Evolutionary conservation across 495 filamentous ascomycete species (phyloP), one percentile per base, ranked within the genome.

Genomic region (Bombardia bombarda): DNA sequence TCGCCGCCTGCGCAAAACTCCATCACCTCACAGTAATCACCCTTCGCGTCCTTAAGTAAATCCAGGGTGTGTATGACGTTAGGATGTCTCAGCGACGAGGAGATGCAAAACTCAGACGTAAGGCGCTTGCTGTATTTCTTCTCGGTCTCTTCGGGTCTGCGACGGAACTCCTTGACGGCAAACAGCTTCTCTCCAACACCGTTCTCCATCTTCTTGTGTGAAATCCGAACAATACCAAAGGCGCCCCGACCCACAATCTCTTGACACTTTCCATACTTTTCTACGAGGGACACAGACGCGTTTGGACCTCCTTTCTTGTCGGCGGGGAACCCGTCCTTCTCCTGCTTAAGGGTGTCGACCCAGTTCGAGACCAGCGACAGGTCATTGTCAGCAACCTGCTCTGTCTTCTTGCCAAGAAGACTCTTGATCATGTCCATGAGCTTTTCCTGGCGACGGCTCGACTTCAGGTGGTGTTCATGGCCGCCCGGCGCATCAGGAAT

Each of bases 11-110:
- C 87, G 57, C 93, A 97, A 63, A 90, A 99, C 63, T 99, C 92
- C 92, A 99, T 99, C 22, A 97, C 92, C 65, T 99, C 92, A 69
- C 92, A 99, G 66, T 92, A 97, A 61, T 96, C 90, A 45, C 93
- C 92, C 65, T 97, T 99, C 40, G 90, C 79, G 58, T 97, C 92
- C 64, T 93, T 84, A 21, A 99, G 68, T 14, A 99, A 78, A 57
- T 99, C 92, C 26, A 99, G 77, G 0, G 92, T 97, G 67, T 96
- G 90, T 53, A 99, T 99, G 52, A 99, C 87, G 60, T 99, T 99
- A 8, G 90, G 92, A 58, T 99, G 92, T 34, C 88, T 86, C 16
- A 99, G 74, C 16, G 90, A 93, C 0, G 92, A 96, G 2, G 90
- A 96, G 52, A 99, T 97, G 66, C 93, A 99, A 62, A 99, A 99